Conservation (phyloP, 257 asterid genomes). For the Solanum bulbocastanum region DNA sequence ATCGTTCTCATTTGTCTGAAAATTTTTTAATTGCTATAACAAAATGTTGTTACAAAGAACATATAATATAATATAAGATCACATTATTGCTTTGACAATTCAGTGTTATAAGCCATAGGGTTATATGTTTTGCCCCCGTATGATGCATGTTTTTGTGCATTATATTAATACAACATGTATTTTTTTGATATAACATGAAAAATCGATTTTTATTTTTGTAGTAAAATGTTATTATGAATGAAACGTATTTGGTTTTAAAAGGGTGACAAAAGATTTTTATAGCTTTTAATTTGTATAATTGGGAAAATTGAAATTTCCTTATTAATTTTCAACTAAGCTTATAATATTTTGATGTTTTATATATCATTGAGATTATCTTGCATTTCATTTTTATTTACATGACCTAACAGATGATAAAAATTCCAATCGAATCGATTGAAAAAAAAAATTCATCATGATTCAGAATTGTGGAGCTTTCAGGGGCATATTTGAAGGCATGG, state of each 20-base stretch:
- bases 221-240: no score
- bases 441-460: background rate
- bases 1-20: background rate
- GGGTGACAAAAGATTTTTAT: background rate
- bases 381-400: background rate
- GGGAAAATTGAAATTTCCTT: background rate
- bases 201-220: background rate
- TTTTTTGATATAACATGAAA: background rate
- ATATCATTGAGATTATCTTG: background rate
- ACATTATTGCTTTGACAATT: background rate
- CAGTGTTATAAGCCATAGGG: no score
- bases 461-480: background rate
- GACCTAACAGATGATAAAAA: background rate
- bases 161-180: background rate
- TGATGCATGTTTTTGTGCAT: background rate
- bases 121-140: no score
- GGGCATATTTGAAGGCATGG: background rate
- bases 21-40: fast-evolving
- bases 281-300: background rate
- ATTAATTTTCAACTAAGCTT: background rate
- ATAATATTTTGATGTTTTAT: background rate
- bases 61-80: no score
- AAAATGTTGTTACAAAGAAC: background rate
- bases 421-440: background rate
- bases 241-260: background rate